Base-by-base conservation (phyloP, 2,329 filamentous ascomycete species). In the Cladosporium sphaerospermum region DNA sequence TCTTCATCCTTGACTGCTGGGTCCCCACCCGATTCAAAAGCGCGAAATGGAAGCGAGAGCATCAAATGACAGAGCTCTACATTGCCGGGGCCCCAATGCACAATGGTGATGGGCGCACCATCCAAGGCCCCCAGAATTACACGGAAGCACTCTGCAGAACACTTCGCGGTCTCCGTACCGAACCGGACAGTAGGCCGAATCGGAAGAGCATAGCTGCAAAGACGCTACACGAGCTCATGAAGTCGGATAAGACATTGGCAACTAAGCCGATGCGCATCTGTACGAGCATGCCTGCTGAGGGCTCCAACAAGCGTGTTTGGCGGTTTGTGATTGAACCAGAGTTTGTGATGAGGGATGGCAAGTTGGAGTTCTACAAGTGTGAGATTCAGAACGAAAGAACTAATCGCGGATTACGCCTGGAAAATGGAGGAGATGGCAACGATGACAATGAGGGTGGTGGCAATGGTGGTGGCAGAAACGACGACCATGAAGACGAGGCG, bases 1-100 rank as follows among this genome's bases (percentile, higher is more conserved):
- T 37, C 13, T n/a, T 48, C 10, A 42, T 54, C 18, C 16, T 49
- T 13, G 45, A 54, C 39, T 42, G 45, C 13, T 43, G 36, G 10
- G n/a, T 54, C 11, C 45, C 52, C 2, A 48, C 45, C 5, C 10
- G 16, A 2, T 43, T 39, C 8, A 1, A 11, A 1, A 49, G 28
- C 2, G n/a, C 9, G 19, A 8, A 3, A 8, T 45, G 40, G 40
- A 32, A n/a, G 19, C 31, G 36, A 4, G 9, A 33, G 1, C 3
- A 33, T n/a, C 16, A n/a, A 6, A 36, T 36, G 16, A 46, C 44
- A 7, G 50, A 53, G n/a, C 9, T 53, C 34, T 11, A 40, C 1
- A 14, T 28, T 6, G 11, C 50, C 2, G 43, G 43, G 9, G 16
- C 11, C 1, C 16, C 28, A 2, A 13, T 28, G 34, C 49, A 19